phyloP scores from a whole-genome alignment of 1,284 basidiomycete species.

The Fistulinella cinereoalba region DNA sequence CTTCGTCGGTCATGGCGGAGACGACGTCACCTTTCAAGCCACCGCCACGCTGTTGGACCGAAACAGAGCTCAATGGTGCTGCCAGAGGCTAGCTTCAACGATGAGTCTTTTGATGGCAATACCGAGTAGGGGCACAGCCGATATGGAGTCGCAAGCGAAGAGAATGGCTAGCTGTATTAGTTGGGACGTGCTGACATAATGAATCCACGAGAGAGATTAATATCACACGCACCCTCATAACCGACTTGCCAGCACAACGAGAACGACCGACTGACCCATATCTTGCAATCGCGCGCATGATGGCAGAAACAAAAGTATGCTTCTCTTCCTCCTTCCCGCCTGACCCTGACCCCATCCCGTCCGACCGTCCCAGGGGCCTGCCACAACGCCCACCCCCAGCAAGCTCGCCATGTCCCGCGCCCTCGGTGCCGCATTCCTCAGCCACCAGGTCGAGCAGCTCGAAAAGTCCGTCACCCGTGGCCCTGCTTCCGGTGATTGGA shows the following conservation, averaged over 20 bases:
- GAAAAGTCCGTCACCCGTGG: constrained; percentile 66
- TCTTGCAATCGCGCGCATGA: constrained; percentile 6
- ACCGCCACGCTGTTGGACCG: not conserved
- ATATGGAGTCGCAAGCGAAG: no score
- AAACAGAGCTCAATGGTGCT: not conserved
- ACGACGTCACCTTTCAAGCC: not conserved
- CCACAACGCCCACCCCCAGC: constrained; percentile 34
- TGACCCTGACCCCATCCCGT: not conserved
- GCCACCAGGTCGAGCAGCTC: constrained; percentile 78
- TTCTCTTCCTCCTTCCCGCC: not conserved
- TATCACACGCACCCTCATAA: not conserved
- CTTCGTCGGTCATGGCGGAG: constrained; percentile 17
- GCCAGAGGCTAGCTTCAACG: no score
- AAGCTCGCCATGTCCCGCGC: constrained; percentile 78
- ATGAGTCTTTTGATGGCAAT: no score
- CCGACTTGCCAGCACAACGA: not conserved
- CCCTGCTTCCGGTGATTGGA: constrained; percentile 56
- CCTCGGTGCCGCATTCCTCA: constrained; percentile 78
- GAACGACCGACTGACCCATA: no score
- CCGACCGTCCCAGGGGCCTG: constrained; percentile 14
- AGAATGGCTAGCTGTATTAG: no score
- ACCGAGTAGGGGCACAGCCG: no score
- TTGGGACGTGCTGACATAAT: constrained; percentile 12
- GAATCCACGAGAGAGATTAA: not conserved
- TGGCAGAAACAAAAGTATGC: constrained; percentile 25